phyloP scores from a whole-genome alignment of 2,329 filamentous ascomycete genomes.

The Pyrenochaeta sp. region DNA sequence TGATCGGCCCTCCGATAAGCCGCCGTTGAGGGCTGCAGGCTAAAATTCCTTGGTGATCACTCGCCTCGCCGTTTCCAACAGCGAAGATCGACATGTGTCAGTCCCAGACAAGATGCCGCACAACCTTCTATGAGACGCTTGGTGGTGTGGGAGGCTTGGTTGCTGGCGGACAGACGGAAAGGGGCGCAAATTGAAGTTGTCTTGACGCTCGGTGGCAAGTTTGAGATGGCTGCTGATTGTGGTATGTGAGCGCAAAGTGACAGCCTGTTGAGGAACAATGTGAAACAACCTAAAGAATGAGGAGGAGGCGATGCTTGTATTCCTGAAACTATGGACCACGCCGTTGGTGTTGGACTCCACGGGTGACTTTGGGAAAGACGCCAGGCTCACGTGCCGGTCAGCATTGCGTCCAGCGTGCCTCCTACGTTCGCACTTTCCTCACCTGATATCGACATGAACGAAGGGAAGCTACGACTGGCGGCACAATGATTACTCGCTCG shows the following conservation, averaged over 20 bases:
- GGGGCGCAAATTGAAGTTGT: conserved; percentile 6
- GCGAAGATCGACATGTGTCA: conserved; percentile 19
- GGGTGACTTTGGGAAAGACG: too few relatives aligned
- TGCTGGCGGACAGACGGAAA: conserved; percentile 7
- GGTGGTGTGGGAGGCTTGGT: conserved; percentile 6
- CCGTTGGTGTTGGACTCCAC: too few relatives aligned
- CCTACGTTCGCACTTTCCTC: too few relatives aligned
- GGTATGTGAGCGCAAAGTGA: not conserved
- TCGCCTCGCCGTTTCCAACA: conserved; percentile 17
- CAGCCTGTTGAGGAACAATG: not conserved
- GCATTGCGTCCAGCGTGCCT: too few relatives aligned
- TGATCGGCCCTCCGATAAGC: conserved; percentile 21
- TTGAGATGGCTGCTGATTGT: not conserved
- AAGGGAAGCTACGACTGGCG: too few relatives aligned
- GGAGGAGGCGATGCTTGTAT: not conserved
- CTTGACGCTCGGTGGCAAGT: conserved; percentile 4
- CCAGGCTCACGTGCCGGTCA: too few relatives aligned
- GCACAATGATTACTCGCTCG: too few relatives aligned
- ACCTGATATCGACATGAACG: too few relatives aligned
- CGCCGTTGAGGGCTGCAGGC: conserved; percentile 23
- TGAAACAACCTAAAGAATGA: not conserved
- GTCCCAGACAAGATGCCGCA: conserved; percentile 7
- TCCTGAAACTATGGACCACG: not conserved
- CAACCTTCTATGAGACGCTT: conserved; percentile 7
- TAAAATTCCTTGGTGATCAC: conserved; percentile 13